phyloP scores from a whole-genome alignment of 495 filamentous ascomycete genomes.

The Immersiella caudata region DNA sequence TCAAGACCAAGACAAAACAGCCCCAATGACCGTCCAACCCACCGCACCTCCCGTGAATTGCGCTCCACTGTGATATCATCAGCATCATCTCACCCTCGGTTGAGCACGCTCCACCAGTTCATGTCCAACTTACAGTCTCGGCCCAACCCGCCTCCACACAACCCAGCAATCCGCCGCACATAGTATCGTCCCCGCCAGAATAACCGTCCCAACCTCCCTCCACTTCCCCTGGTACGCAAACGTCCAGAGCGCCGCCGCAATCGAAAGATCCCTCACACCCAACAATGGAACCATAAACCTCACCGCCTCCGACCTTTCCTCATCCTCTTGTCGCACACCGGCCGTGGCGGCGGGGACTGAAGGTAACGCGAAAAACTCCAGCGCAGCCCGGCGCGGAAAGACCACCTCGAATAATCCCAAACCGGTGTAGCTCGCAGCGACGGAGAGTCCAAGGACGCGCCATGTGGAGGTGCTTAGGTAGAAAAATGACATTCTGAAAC shows the following conservation, averaged over 20 bases:
- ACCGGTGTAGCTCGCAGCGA: conserved; percentile 14
- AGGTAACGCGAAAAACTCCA: conserved; percentile 6
- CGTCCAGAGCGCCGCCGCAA: conserved; percentile 7
- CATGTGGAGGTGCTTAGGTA: conserved; percentile 5
- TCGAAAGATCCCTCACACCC: conserved; percentile 6
- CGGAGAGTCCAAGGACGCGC: conserved; percentile 13
- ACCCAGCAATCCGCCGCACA: conserved; percentile 7
- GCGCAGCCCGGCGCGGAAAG: conserved; percentile 1
- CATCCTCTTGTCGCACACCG: no score
- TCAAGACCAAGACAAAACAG: conserved; percentile 10
- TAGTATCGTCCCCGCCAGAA: conserved; percentile 14
- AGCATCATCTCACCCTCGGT: neutral
- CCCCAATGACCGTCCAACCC: conserved; percentile 16
- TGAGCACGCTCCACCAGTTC: neutral
- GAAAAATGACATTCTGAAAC: neutral
- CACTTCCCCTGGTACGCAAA: conserved; percentile 12
- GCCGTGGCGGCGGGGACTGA: neutral
- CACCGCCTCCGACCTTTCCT: neutral
- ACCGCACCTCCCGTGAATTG: conserved; percentile 3
- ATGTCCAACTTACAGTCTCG: conserved; percentile 7
- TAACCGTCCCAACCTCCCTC: conserved; percentile 11
- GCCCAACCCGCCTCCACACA: conserved; percentile 4
- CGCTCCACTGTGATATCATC: conserved; percentile 2
- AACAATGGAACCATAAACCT: neutral
- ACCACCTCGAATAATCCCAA: conserved; percentile 1